These are phyloP conservation scores for Auricularia auricula-judae DNA, from an alignment of 768 basidiomycete genomes.

Conservation along the genomic window DNA sequence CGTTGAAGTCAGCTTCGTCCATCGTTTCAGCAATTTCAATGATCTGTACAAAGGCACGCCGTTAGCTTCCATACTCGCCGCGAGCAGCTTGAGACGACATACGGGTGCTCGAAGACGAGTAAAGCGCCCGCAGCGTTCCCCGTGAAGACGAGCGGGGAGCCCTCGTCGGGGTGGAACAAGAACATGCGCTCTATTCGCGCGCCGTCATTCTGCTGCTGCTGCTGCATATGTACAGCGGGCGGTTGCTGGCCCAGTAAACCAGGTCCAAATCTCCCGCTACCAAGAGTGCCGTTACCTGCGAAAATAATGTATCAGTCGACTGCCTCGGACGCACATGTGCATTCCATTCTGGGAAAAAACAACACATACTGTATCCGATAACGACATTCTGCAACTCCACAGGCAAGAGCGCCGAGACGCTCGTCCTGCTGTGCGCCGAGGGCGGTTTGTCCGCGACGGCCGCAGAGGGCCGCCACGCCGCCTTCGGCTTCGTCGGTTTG, in stretches of 20 bases:
- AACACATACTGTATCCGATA: conserved; percentile 49
- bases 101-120: conserved; percentile 63
- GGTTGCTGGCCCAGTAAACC: conserved; percentile 9
- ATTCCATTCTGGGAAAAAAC: not conserved
- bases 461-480: not conserved
- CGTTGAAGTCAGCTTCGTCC: conserved; percentile 62
- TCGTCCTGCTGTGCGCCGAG: not conserved
- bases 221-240: conserved; percentile 3
- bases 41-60: conserved; percentile 28
- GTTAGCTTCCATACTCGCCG: not conserved
- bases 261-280: conserved; percentile 12
- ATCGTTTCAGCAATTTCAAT: conserved; percentile 54
- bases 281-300: conserved; percentile 6
- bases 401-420: conserved; percentile 35
- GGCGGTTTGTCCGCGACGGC: not conserved
- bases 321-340: too few relatives aligned
- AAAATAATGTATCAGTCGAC: not conserved
- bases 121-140: conserved; percentile 73
- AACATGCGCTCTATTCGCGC: conserved; percentile 37
- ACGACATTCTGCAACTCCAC: conserved; percentile 48
- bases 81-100: conserved; percentile 12
- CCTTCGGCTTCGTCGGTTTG: not conserved
- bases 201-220: conserved; percentile 29
- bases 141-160: conserved; percentile 56
- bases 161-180: conserved; percentile 30